Conservation (phyloP, 140 eudicot species). For the Oenanthe javanica region DNA sequence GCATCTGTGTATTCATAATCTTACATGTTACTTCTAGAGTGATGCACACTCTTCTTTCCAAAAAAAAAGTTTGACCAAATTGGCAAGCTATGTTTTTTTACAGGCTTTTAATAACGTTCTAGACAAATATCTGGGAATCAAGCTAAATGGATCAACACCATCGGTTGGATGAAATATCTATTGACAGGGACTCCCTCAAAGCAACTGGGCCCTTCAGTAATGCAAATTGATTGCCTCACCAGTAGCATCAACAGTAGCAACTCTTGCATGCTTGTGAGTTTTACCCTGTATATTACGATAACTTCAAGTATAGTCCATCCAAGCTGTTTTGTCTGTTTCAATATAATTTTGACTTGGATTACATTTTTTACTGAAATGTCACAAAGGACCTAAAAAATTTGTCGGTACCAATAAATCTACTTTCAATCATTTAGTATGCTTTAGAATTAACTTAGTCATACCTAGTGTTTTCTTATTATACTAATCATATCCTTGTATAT, state of each 20-base stretch:
- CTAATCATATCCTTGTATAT: neutral
- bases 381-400: neutral
- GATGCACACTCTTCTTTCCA: neutral
- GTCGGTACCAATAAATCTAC: neutral
- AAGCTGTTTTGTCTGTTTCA: neutral
- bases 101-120: slow-evolving; percentile 87
- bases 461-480: neutral
- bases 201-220: slow-evolving; percentile 17
- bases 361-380: neutral
- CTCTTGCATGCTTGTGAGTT: slow-evolving; percentile 16
- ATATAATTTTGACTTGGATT: neutral
- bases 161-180: slow-evolving; percentile 18
- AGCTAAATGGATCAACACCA: slow-evolving; percentile 36
- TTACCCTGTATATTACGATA: neutral
- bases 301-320: neutral
- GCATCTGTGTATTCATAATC: neutral
- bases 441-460: neutral
- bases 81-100: neutral
- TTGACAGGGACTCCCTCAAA: slow-evolving; percentile 12
- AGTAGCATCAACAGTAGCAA: neutral
- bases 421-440: neutral
- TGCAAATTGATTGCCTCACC: slow-evolving; percentile 13
- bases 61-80: slow-evolving; percentile 3
- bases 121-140: slow-evolving; percentile 64
- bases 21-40: neutral